Evolutionary conservation across 306 rosid genomes (phyloP).

Genomic region (Rosa persica): DNA sequence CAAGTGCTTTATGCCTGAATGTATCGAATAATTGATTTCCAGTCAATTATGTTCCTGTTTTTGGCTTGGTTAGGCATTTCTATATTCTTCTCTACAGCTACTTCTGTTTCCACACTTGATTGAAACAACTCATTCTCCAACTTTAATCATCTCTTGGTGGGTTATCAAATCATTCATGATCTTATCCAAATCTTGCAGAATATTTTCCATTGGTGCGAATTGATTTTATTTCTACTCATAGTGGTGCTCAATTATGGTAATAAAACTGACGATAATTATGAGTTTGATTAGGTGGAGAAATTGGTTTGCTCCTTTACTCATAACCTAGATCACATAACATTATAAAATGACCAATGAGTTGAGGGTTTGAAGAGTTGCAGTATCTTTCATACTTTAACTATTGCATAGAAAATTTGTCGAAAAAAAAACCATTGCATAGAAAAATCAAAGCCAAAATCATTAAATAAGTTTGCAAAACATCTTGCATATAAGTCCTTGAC

Average conservation of each 20-base stretch:
- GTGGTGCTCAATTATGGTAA: neutral
- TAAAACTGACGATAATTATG: neutral
- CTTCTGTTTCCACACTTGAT: neutral
- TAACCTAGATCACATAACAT: neutral
- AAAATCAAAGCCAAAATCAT: neutral
- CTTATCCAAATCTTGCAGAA: constrained; percentile 17
- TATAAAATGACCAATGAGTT: neutral
- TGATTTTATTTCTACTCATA: neutral
- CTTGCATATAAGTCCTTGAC: neutral
- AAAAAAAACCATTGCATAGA: neutral
- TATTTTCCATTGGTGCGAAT: neutral
- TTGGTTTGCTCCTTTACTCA: neutral
- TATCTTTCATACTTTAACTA: neutral
- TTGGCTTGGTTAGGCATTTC: constrained; percentile 24
- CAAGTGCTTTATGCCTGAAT: constrained; percentile 53
- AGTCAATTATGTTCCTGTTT: neutral
- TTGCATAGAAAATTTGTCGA: neutral
- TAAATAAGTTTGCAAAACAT: neutral
- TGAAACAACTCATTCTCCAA: neutral
- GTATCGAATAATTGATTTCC: neutral
- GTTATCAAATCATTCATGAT: constrained; percentile 5
- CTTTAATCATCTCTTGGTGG: constrained; percentile 4
- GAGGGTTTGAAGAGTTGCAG: neutral
- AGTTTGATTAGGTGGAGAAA: neutral
- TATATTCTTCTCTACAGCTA: neutral